phyloP scores from a whole-genome alignment of 176 grass and related monocot species.

The Aegilops longissima region DNA sequence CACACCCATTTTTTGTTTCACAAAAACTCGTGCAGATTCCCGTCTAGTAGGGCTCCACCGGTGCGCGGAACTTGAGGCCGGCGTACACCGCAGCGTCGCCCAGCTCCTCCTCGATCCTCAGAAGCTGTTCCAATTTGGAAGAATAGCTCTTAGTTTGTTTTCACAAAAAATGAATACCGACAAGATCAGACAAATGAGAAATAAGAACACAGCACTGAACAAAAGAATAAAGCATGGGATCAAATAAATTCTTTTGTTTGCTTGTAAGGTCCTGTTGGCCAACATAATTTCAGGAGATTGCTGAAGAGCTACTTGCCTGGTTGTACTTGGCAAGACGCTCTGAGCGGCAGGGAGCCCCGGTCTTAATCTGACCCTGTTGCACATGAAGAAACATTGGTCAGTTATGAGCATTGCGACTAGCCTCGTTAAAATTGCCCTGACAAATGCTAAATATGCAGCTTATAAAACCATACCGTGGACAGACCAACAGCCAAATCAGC shows the following conservation, averaged over 20 bases:
- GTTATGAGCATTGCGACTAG: too few species aligned
- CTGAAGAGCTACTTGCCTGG: conserved; percentile 42
- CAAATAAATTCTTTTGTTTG: too few species aligned
- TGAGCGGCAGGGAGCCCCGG: conserved; percentile 89
- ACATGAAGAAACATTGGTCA: neutral
- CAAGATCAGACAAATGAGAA: too few species aligned
- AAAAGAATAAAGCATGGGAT: too few species aligned
- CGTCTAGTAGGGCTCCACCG: neutral
- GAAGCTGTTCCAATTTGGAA: neutral
- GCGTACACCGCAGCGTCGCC: neutral
- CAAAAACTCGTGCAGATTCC: neutral
- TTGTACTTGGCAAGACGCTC: conserved; percentile 98
- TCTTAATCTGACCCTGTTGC: conserved; percentile 93
- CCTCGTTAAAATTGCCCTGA: too few species aligned
- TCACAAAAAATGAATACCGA: too few species aligned
- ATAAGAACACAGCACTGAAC: too few species aligned
- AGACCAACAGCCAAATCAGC: conserved; percentile 89
- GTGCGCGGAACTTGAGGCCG: neutral
- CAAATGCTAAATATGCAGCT: too few species aligned
- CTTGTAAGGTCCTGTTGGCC: too few species aligned
- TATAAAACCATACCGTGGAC: conserved; percentile 51
- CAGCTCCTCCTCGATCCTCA: neutral
- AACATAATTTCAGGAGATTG: too few species aligned
- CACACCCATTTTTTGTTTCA: neutral
- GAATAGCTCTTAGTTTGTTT: too few species aligned